Percentiles rank a stretch among this genome's conserved stretches.
phyloP scores from a whole-genome alignment of 768 basidiomycete genomes.

The Trametes gibbosa region DNA sequence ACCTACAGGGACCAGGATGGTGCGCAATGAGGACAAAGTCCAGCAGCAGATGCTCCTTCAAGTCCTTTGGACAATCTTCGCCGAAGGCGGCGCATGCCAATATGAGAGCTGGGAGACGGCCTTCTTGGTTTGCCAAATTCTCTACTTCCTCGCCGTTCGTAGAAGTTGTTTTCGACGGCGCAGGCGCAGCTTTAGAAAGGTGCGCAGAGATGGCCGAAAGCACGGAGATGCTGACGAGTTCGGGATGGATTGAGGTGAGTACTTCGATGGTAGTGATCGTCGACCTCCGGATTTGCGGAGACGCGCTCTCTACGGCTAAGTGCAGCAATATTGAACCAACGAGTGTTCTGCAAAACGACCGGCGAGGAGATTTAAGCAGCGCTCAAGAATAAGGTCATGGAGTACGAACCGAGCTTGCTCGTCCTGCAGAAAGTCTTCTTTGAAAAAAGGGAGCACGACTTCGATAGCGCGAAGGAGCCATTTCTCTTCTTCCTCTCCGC shows the following conservation, averaged over 20 bases:
- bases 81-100: conserved; percentile 48
- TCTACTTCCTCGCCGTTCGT: conserved; percentile 39
- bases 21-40: conserved; percentile 69
- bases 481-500: conserved; percentile 55
- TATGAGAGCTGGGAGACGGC: conserved; percentile 51
- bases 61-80: conserved; percentile 38
- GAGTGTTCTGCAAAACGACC: conserved; percentile 42
- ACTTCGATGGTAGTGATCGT: conserved; percentile 43
- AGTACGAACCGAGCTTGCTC: conserved; percentile 51
- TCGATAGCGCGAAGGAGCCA: conserved; percentile 76
- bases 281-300: conserved; percentile 51
- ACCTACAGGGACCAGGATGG: conserved; percentile 57
- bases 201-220: conserved; percentile 55
- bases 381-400: neutral
- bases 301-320: conserved; percentile 58
- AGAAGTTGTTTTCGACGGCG: conserved; percentile 24
- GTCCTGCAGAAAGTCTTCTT: conserved; percentile 49
- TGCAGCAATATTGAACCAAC: conserved; percentile 69
- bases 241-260: conserved; percentile 40
- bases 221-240: conserved; percentile 50
- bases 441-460: conserved; percentile 46
- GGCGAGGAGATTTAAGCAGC: neutral
- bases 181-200: conserved; percentile 38
- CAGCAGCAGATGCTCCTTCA: conserved; percentile 47
- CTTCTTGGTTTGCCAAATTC: conserved; percentile 46